Conservation (phyloP, 768 basidiomycete genomes). For the Boletus insuetus region DNA sequence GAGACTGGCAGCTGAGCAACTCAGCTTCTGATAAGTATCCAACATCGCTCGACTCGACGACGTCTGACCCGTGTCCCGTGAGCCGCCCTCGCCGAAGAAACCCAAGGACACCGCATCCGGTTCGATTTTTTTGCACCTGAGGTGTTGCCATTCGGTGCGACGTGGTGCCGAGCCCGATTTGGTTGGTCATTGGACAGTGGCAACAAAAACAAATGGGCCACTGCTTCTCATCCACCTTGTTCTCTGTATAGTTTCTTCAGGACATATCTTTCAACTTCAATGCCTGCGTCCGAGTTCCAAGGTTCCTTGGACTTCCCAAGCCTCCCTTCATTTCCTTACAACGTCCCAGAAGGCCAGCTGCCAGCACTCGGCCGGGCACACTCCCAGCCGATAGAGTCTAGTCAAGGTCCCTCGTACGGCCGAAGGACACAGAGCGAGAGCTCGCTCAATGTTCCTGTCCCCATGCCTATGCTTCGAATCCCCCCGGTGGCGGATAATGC, state of each 20-base stretch:
- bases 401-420: slow-evolving; percentile 19
- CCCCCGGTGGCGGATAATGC: slow-evolving; percentile 21
- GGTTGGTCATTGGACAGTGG: slow-evolving; percentile 4
- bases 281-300: slow-evolving; percentile 25
- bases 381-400: slow-evolving; percentile 26
- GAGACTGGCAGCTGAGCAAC: slow-evolving; percentile 9
- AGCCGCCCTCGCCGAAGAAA: not conserved
- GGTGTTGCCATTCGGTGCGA: not conserved
- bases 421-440: slow-evolving; percentile 28
- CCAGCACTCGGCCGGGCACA: slow-evolving; percentile 12
- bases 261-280: not conserved
- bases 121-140: not conserved
- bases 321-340: slow-evolving; percentile 7
- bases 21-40: slow-evolving; percentile 2
- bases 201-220: slow-evolving; percentile 12
- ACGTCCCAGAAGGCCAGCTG: slow-evolving; percentile 7
- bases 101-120: not conserved
- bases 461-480: slow-evolving; percentile 12
- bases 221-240: not conserved
- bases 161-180: slow-evolving; percentile 20
- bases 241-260: not conserved
- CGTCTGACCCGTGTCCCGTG: slow-evolving; percentile 6
- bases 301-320: slow-evolving; percentile 18
- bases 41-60: slow-evolving; percentile 2
- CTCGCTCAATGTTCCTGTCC: slow-evolving; percentile 5